These are phyloP conservation scores for Leccinum solheimii DNA, from an alignment of 1,284 basidiomycete genomes.

Conservation along the genomic window DNA sequence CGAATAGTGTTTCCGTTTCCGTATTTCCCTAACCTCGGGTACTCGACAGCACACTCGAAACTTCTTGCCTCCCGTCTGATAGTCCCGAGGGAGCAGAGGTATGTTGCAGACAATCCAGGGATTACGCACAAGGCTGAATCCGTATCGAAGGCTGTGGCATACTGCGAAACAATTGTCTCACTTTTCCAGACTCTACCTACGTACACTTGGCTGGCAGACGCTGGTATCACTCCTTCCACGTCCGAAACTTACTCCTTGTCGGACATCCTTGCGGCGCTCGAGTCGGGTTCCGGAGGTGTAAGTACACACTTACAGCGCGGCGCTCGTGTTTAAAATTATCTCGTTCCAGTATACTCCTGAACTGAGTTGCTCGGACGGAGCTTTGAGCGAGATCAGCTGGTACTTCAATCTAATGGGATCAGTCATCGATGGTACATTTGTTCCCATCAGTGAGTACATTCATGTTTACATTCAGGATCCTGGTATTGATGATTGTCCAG, in stretches of 20 bases:
- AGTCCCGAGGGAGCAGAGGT: conserved; percentile 62
- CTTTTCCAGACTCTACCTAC: conserved; percentile 69
- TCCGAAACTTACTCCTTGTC: conserved; percentile 59
- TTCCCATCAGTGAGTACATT: conserved; percentile 51
- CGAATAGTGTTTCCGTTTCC: background rate
- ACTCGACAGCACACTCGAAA: conserved; percentile 53
- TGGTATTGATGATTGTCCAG: conserved; percentile 35
- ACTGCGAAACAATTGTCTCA: conserved; percentile 64
- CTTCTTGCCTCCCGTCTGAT: conserved; percentile 58
- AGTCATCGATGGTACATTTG: conserved; percentile 62
- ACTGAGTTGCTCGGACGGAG: conserved; percentile 52
- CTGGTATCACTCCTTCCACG: conserved; percentile 68
- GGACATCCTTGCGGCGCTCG: conserved; percentile 57
- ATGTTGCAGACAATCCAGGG: conserved; percentile 7
- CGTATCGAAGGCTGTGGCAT: conserved; percentile 60
- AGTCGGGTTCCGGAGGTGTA: conserved; percentile 49
- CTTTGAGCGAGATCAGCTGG: conserved; percentile 58
- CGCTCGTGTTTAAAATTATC: background rate
- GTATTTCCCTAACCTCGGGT: conserved; percentile 8
- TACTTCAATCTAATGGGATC: conserved; percentile 72
- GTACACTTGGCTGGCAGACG: conserved; percentile 66
- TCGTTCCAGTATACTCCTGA: conserved; percentile 51
- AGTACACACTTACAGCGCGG: background rate
- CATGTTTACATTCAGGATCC: background rate
- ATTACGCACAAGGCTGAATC: conserved; percentile 11